A percentile compares a stretch with the other conserved stretches of the same genome.
Evolutionary conservation across 768 basidiomycete species (phyloP).

Genomic region (Suillus tomentosus): DNA sequence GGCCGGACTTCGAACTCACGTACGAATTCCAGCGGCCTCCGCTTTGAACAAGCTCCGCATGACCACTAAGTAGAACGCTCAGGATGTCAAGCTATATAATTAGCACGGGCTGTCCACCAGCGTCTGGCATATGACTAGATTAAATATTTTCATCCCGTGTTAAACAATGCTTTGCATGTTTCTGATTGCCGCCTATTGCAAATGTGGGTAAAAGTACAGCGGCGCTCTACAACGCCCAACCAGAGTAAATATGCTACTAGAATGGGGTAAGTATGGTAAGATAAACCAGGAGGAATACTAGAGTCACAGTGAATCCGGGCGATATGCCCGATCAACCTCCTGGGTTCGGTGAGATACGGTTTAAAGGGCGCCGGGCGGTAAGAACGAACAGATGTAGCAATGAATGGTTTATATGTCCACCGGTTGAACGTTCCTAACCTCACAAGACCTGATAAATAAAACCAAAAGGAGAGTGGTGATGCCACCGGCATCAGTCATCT

Average conservation of each 20-base stretch:
- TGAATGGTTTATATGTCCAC: conserved; percentile 22
- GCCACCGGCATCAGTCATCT: conserved; percentile 35
- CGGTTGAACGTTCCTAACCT: conserved; percentile 24
- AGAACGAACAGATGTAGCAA: conserved; percentile 30
- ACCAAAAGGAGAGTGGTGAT: conserved; percentile 22
- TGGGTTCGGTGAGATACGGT: conserved; percentile 21
- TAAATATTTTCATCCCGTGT: not conserved
- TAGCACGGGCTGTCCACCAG: not conserved
- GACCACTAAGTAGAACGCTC: conserved; percentile 27
- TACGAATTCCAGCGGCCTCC: conserved; percentile 65
- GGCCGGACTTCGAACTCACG: not conserved
- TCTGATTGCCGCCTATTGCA: conserved; percentile 27
- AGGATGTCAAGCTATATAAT: not conserved
- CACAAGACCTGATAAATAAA: conserved; percentile 26
- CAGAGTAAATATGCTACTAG: conserved; percentile 35
- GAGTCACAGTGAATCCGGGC: conserved; percentile 16
- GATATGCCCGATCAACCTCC: conserved; percentile 10
- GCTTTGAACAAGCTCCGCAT: conserved; percentile 85
- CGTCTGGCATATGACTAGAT: not conserved
- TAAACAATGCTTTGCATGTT: conserved; percentile 8
- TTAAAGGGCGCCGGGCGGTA: conserved; percentile 31
- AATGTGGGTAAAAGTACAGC: conserved; percentile 32
- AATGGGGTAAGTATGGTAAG: conserved; percentile 35
- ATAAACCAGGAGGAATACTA: conserved; percentile 24
- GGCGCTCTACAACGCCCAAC: conserved; percentile 33